These are phyloP conservation scores for Pontederia paniculata DNA, from an alignment of 176 grass and related monocot species.

Conservation along the genomic window DNA sequence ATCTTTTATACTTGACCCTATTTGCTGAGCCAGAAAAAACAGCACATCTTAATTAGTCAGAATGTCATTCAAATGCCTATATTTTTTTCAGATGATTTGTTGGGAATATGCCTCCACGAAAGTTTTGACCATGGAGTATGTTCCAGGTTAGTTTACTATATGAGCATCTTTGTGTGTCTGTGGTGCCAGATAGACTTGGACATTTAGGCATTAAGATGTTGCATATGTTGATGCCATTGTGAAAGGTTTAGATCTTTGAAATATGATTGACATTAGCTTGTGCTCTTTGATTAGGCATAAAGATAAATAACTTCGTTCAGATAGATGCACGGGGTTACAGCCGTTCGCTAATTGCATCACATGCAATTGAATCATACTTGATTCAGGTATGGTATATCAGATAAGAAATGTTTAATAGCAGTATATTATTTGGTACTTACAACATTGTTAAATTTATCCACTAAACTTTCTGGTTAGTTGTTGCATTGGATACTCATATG, in stretches of 20 bases:
- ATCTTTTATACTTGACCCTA: background rate
- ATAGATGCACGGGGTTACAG: conserved; percentile 66
- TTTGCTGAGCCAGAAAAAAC: background rate
- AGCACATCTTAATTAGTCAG: background rate
- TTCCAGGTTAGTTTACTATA: conserved; percentile 47
- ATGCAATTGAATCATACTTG: conserved; percentile 88
- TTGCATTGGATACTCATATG: no score
- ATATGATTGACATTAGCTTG: background rate
- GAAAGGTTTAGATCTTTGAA: background rate
- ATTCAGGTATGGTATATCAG: conserved; percentile 60
- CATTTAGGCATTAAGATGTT: background rate
- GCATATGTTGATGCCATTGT: background rate
- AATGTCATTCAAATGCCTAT: background rate
- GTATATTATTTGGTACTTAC: no score
- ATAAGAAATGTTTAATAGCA: background rate
- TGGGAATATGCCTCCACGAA: conserved; percentile 87
- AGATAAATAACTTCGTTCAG: conserved; percentile 71
- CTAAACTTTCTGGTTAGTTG: no score
- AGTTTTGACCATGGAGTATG: conserved; percentile 85
- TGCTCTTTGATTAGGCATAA: conserved; percentile 45
- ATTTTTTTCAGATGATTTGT: conserved; percentile 64
- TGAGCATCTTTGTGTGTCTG: background rate
- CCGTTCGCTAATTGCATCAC: conserved; percentile 67
- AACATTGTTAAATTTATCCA: no score
- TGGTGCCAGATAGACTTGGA: background rate